These are phyloP conservation scores for Rosa chinensis DNA, from an alignment of 306 rosid species.

Conservation along the genomic window DNA sequence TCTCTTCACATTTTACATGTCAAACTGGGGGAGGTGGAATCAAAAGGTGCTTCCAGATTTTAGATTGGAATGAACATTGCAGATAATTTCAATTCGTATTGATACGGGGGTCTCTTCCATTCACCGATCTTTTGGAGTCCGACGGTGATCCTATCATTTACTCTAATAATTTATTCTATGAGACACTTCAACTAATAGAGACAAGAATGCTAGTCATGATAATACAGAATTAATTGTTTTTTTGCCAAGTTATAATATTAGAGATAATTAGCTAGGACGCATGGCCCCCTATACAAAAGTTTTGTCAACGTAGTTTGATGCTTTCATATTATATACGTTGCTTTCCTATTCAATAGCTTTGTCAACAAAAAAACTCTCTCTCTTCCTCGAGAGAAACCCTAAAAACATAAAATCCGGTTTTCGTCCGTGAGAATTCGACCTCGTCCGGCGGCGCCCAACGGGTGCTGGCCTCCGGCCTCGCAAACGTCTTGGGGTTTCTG, in stretches of 20 bases:
- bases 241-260: neutral
- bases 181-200: constrained; percentile 1
- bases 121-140: neutral
- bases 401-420: too few species aligned
- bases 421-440: too few species aligned
- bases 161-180: neutral
- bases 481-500: too few species aligned
- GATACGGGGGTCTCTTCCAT: neutral
- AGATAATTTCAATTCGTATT: neutral
- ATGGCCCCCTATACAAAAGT: neutral
- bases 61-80: neutral
- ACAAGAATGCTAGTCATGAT: neutral
- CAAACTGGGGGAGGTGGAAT: neutral
- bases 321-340: neutral
- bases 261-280: neutral
- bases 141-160: neutral
- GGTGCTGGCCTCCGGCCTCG: too few species aligned
- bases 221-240: neutral
- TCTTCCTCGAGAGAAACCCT: too few species aligned
- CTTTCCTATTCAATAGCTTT: too few species aligned
- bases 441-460: too few species aligned
- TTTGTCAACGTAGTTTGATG: neutral
- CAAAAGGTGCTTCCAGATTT: neutral
- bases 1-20: neutral
- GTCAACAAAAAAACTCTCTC: too few species aligned